Evolutionary conservation across 2,329 filamentous ascomycete genomes (phyloP), one percentile per base, ranked within the genome.

Genomic region (Thermomyces lanuginosus): DNA sequence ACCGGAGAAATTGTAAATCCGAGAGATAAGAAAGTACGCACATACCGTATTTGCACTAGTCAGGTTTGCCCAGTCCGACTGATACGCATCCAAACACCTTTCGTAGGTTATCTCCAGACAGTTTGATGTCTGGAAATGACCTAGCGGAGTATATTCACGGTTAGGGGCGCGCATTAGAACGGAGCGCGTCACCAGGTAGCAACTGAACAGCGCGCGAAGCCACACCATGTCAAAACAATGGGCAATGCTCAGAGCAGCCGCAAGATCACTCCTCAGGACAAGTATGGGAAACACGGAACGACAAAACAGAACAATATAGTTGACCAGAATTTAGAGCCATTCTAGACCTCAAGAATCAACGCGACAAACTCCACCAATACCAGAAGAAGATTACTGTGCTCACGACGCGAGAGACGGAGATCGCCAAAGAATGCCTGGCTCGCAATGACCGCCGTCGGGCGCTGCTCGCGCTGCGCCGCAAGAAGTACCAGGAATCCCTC

Each of bases 351-450:
- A 95, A 95, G 62, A 82, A 73, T 56, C 86, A 95, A 61, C 84
- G 89, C 53, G 89, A 98, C 64, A 91, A 83, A 55, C 75, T 98
- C 3, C 84, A 91, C 46, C 83, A 92, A 53, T 95, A 95, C 61
- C 86, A 93, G 56, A 77, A 78, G 45, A 78, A 80, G 44, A 89
- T 98, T 48, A 76, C 74, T 18, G 65, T 80, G 27, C 71, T 98
- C 19, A 93, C 86, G 5, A 69, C 76, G 47, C 77, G 77, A 38
- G 86, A 98, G 58, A 92, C 78, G 25, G 76, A 74, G 23, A 77
- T 92, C 31, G 86, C 89, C 12, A 73, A 71, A 39, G 68, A 81
- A 59, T 84, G 91, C 58, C 66, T 95, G 11, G 72, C 73, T 10
- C 66, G 70, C 34, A 76, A 78, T 44, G 79, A 93, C 58, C 84